Conservation (phyloP, 73 alveolate species). For the Tetrahymena malaccensis region DNA sequence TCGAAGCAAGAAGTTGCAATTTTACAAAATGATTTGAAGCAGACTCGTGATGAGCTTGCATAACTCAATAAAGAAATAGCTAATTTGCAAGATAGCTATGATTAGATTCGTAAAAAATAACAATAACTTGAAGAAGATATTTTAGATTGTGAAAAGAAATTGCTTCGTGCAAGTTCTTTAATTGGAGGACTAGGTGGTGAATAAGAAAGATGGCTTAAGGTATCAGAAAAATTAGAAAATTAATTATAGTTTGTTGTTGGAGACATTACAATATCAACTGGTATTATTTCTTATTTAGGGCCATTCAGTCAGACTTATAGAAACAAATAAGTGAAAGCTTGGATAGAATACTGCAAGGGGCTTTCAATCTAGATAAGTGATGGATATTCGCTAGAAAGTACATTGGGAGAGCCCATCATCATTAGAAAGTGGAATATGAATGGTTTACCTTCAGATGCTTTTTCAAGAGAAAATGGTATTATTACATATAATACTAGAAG, state of each 20-base stretch:
- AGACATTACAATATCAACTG: slow-evolving; percentile 85
- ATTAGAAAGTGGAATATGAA: slow-evolving; percentile 91
- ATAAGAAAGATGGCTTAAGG: slow-evolving; percentile 87
- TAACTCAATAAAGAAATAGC: slow-evolving; percentile 42
- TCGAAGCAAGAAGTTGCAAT: slow-evolving; percentile 66
- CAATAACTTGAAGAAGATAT: slow-evolving; percentile 31
- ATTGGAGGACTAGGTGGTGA: slow-evolving; percentile 92
- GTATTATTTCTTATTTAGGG: slow-evolving; percentile 95
- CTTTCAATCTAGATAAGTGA: slow-evolving; percentile 51
- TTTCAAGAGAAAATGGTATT: slow-evolving; percentile 98
- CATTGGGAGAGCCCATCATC: slow-evolving; percentile 84
- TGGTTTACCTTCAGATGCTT: slow-evolving; percentile 98
- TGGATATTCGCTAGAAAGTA: slow-evolving; percentile 54
- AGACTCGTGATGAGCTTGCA: slow-evolving; percentile 52
- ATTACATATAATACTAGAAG: slow-evolving; percentile 88
- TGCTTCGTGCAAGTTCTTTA: slow-evolving; percentile 81
- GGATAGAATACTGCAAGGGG: slow-evolving; percentile 73
- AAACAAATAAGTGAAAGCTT: slow-evolving; percentile 59
- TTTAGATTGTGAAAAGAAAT: slow-evolving; percentile 71
- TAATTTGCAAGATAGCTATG: slow-evolving; percentile 49
- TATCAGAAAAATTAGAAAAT: slow-evolving; percentile 46
- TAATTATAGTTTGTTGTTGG: slow-evolving; percentile 84
- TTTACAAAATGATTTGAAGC: slow-evolving; percentile 61
- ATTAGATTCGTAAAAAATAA: slow-evolving; percentile 47
- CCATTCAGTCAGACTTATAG: slow-evolving; percentile 84